Evolutionary conservation across 306 rosid species (phyloP).

Genomic region (Cercis canadensis): DNA sequence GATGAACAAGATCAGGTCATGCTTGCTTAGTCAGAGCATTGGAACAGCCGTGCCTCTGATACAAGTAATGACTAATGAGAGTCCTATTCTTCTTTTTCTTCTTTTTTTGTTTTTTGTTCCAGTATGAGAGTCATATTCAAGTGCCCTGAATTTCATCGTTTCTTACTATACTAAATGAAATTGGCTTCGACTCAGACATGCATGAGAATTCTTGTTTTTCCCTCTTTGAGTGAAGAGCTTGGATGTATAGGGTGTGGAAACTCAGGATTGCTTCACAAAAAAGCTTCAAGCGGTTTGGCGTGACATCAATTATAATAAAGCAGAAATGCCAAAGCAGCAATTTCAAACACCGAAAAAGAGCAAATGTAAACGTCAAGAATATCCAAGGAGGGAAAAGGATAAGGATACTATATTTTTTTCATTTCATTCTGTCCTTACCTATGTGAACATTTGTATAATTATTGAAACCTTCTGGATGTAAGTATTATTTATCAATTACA

Average conservation of each 20-base stretch:
- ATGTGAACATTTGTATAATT: not conserved
- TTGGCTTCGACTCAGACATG: no score
- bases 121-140: no score
- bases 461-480: not conserved
- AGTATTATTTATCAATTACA: no score
- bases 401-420: not conserved
- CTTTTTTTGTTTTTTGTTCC: not conserved
- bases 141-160: no score
- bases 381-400: not conserved
- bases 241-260: constrained; percentile 22
- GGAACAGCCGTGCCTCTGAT: not conserved
- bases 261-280: not conserved
- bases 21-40: constrained; percentile 32
- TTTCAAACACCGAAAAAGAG: constrained; percentile 7
- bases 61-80: not conserved
- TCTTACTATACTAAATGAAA: no score
- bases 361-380: constrained; percentile 1
- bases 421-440: constrained; percentile 14
- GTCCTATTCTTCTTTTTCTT: not conserved
- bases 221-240: constrained; percentile 22
- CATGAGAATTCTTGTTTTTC: no score
- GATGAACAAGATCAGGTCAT: constrained; percentile 29
- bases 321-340: constrained; percentile 26
- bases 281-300: no score
- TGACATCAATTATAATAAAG: no score